A percentile compares a stretch with the other conserved stretches of the same genome.
Evolutionary conservation across 305 asterid species (phyloP).

Genomic region (Lippia alba): DNA sequence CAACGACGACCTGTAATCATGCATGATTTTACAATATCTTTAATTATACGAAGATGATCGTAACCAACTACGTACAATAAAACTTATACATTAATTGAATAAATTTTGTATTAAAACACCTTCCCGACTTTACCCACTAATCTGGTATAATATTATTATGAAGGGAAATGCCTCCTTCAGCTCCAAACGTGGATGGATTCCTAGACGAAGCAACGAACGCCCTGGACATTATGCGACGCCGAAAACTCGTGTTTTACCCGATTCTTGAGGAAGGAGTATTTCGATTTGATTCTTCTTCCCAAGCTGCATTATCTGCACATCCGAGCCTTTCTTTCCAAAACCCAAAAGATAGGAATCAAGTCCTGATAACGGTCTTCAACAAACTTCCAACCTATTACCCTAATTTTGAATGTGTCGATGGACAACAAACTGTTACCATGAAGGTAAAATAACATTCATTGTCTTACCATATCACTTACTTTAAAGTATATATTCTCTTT

Average conservation of each 20-base stretch:
- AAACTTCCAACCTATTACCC: constrained; percentile 68
- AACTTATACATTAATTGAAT: too few species aligned
- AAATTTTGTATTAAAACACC: too few species aligned
- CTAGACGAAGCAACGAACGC: constrained; percentile 67
- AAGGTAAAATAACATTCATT: constrained; percentile 77
- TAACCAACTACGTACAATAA: too few species aligned
- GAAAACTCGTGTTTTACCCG: constrained; percentile 77
- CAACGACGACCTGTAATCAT: too few species aligned
- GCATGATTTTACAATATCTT: too few species aligned
- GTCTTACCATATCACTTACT: too few species aligned
- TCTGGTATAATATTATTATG: too few species aligned
- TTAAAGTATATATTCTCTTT: too few species aligned
- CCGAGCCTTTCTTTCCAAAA: constrained; percentile 82
- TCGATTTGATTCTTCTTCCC: constrained; percentile 91
- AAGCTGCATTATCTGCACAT: constrained; percentile 68
- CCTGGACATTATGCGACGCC: too few species aligned
- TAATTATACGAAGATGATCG: too few species aligned
- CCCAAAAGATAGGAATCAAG: constrained; percentile 72
- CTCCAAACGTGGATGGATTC: constrained; percentile 53
- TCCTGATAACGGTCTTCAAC: constrained; percentile 49
- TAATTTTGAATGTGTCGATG: constrained; percentile 58
- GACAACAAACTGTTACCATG: constrained; percentile 70
- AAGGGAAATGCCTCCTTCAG: constrained; percentile 30
- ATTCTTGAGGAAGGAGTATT: constrained; percentile 91
- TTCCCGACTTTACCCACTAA: too few species aligned